Percentiles rank a stretch among this genome's conserved stretches.
Conservation (phyloP, 2,329 filamentous ascomycete species). For the Diaporthe citri region DNA sequence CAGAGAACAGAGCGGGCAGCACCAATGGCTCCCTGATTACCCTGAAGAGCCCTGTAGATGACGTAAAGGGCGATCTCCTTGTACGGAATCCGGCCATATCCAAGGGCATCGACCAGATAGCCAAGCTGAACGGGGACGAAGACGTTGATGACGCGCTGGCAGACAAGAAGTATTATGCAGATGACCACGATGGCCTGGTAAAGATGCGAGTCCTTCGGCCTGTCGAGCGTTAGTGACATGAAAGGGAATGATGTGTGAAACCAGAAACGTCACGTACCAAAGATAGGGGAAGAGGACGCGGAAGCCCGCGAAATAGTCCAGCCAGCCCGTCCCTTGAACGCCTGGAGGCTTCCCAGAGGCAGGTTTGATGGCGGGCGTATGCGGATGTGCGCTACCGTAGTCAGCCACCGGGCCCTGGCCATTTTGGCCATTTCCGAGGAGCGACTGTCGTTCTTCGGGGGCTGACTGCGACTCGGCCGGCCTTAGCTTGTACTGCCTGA, state of each 20-base stretch:
- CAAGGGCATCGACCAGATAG: constrained; percentile 54
- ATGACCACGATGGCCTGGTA: constrained; percentile 57
- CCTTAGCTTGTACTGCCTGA: constrained; percentile 50
- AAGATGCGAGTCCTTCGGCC: constrained; percentile 55
- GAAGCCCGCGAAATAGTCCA: constrained; percentile 61
- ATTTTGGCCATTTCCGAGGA: constrained; percentile 57
- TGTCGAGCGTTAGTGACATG: constrained; percentile 43
- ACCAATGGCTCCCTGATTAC: constrained; percentile 58
- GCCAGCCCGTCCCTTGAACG: constrained; percentile 55
- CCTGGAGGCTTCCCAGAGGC: constrained; percentile 42
- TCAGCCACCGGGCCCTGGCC: constrained; percentile 48
- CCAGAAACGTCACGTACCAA: constrained; percentile 46
- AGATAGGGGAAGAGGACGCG: constrained; percentile 59
- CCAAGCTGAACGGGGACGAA: constrained; percentile 58
- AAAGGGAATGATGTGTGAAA: constrained; percentile 32
- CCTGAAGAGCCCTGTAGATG: constrained; percentile 59
- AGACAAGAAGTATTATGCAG: constrained; percentile 56
- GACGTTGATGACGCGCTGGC: constrained; percentile 59
- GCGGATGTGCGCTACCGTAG: constrained; percentile 27
- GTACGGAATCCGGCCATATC: constrained; percentile 56
- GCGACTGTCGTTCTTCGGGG: constrained; percentile 53
- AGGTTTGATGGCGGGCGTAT: constrained; percentile 47
- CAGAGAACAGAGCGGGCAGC: constrained; percentile 58
- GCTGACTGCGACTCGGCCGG: constrained; percentile 46
- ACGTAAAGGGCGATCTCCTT: constrained; percentile 58